Base-by-base conservation (phyloP, 352 stramenopile species). In the Peronospora destructor region DNA sequence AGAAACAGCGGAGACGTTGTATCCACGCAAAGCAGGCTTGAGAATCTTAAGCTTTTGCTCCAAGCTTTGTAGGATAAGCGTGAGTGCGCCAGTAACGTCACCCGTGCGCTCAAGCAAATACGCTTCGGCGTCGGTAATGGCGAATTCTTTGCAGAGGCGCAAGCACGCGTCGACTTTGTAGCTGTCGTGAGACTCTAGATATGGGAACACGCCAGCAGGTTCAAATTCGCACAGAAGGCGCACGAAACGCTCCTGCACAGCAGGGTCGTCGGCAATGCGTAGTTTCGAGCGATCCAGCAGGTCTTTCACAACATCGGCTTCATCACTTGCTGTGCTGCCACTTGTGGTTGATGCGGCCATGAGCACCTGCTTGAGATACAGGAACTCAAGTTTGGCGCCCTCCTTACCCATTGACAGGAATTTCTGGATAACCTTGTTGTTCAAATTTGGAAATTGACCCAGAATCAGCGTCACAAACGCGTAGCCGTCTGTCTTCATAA, bases 41-140 rank as follows among this genome's bases (percentile, higher is more conserved):
- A 98, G 59, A 23, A 85, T 83, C 69, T 96, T 95, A 37, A 97
- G 76, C 46, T 95, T 89, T 56, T 92, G 86, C 49, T 97, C 89
- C 34, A 98, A 61, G 21, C 78, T 96, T 60, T 95, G 72, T 12
- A 98, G 59, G 58, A 97, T 97, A 8, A 97, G 63, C 33, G 87
- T 91, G 10, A 98, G 64, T 8, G 88, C 91, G 33, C 88, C 89
- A n/a, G 77, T 94, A 3, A 97, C 90, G 61, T 97, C 91, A 25
- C 91, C 93, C 40, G 89, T 97, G 26, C 85, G 73, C 51, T 98
- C 93, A 6, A 97, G 68, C 40, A 98, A 56, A 61, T 97, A 97
- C 3, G 90, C 90, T 57, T 94, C 78, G 1, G 84, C 84, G 28
- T 94, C 80, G 13, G 81, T 91, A 43, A 94, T 94, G 21, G 59